A percentile compares a stretch with the other conserved stretches of the same genome.
Conservation (phyloP, 2,329 filamentous ascomycete species). For the Fusarium nurragi region DNA sequence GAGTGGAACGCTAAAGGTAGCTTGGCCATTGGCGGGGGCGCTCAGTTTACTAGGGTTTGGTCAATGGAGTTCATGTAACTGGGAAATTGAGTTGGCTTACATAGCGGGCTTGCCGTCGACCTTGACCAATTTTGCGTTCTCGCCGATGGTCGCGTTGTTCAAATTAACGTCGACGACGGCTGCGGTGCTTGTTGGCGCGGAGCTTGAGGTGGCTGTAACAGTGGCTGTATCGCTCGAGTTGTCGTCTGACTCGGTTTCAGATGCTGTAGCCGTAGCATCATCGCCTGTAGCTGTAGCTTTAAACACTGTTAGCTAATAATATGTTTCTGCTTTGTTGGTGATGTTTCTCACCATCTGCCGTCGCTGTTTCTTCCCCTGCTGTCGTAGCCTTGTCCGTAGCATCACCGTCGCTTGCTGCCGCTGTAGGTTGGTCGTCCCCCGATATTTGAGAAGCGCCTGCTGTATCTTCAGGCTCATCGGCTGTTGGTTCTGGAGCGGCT, state of each 20-base stretch:
- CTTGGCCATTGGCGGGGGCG: constrained; percentile 26
- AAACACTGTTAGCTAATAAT: neutral
- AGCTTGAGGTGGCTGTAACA: constrained; percentile 11
- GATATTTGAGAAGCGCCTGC: constrained; percentile 11
- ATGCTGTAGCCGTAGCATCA: constrained; percentile 4
- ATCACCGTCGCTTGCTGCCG: neutral
- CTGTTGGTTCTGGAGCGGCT: constrained; percentile 2
- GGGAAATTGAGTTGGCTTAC: neutral
- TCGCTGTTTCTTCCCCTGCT: constrained; percentile 8
- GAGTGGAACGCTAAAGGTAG: constrained; percentile 18
- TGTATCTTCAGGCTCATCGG: constrained; percentile 5
- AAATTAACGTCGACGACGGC: constrained; percentile 16
- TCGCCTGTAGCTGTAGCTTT: constrained; percentile 20
- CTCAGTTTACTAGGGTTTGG: constrained; percentile 12
- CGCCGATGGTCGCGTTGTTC: constrained; percentile 26
- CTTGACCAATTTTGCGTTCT: constrained; percentile 23
- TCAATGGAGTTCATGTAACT: neutral
- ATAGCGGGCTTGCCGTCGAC: constrained; percentile 28
- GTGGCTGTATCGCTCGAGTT: constrained; percentile 10
- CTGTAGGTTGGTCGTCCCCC: constrained; percentile 1
- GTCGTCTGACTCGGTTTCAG: neutral
- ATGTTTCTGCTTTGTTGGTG: neutral
- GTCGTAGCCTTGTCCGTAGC: constrained; percentile 4
- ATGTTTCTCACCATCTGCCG: constrained; percentile 16
- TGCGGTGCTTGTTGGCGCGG: constrained; percentile 15